Base-by-base conservation (phyloP, 345 rosid genomes). In the Pistacia atlantica region DNA sequence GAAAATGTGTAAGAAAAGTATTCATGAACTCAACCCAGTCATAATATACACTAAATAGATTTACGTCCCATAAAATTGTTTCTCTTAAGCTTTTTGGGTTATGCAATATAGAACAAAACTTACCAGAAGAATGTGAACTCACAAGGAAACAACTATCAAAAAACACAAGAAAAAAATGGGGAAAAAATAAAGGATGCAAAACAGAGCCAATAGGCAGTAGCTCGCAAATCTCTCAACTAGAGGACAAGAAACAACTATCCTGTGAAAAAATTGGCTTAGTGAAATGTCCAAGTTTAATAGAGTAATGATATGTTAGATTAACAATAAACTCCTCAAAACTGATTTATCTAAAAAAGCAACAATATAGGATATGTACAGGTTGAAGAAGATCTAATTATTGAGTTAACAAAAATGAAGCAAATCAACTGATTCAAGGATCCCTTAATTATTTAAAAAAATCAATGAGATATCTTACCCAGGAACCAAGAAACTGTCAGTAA, bases 221-320 rank as follows among this genome's bases (percentile, higher is more conserved):
- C 69, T n/a, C 5, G 31, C 16, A 67, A 8, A 67, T 54, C 22
- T 20, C 51, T 66, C 69, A 67, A 67, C 35, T 20, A 48, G 71
- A 20, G 17, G 37, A 12, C 35, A 67, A 46, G 55, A 67, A 46
- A 67, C 71, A 11, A 67, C 31, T 12, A 1, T 22, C n/a, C 18
- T 67, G 6, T 46, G 69, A 66, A 66, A 42, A 45, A 66, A 66
- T 42, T 45, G 52, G 54, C 17, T 4, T 3, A 18, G 5, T 66
- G n/a, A n/a, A 11, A 42, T 65, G 16, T 16, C 51, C n/a, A 65
- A 3, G 16, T 60, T 60, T 31, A 60, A 65, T n/a, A 65, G 17
- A 65, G 33, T 49, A 65, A 28, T 42, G 9, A 65, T 65, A n/a
- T n/a, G 17, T 65, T 65, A 65, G 45, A 65, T 65, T n/a, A 42